These are phyloP conservation scores for Pythium biforme DNA, from an alignment of 352 stramenopile genomes.

Conservation along the genomic window DNA sequence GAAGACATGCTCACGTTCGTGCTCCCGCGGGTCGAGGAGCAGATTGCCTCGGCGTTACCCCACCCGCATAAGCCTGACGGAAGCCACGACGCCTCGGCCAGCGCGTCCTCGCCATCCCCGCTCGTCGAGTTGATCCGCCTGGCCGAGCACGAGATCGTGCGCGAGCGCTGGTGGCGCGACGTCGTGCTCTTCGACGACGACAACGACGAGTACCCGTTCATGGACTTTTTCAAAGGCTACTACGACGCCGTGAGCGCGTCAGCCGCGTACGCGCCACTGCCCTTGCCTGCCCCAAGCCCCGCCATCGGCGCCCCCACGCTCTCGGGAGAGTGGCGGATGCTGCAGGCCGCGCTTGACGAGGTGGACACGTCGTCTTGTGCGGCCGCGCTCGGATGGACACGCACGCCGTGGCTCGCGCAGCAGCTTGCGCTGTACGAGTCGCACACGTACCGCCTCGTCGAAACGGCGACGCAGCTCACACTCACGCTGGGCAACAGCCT, in stretches of 20 bases:
- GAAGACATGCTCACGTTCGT: slow-evolving; percentile 23
- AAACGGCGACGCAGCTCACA: slow-evolving; percentile 59
- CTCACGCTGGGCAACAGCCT: slow-evolving; percentile 57
- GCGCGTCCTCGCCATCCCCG: slow-evolving; percentile 4
- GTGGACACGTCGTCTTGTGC: slow-evolving; percentile 28
- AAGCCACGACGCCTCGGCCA: too few relatives aligned
- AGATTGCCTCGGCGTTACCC: slow-evolving; percentile 3
- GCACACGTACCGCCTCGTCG: slow-evolving; percentile 52
- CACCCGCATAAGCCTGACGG: background rate
- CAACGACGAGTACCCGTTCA: slow-evolving; percentile 23
- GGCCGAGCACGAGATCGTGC: slow-evolving; percentile 12
- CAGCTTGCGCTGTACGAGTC: slow-evolving; percentile 56
- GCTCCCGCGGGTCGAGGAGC: slow-evolving; percentile 12
- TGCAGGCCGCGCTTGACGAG: slow-evolving; percentile 15
- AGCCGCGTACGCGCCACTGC: background rate
- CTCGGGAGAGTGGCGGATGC: slow-evolving; percentile 17
- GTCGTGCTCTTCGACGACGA: slow-evolving; percentile 20
- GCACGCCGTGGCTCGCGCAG: slow-evolving; percentile 41
- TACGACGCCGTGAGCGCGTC: slow-evolving; percentile 18
- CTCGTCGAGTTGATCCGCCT: slow-evolving; percentile 16
- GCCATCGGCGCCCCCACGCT: background rate
- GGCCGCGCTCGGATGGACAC: background rate
- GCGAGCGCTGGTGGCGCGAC: slow-evolving; percentile 16
- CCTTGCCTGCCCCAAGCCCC: background rate
- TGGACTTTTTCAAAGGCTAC: slow-evolving; percentile 21